Percentiles rank a stretch among this genome's conserved stretches.
Conservation (phyloP, 495 filamentous ascomycete genomes). For the Neurospora africana region DNA sequence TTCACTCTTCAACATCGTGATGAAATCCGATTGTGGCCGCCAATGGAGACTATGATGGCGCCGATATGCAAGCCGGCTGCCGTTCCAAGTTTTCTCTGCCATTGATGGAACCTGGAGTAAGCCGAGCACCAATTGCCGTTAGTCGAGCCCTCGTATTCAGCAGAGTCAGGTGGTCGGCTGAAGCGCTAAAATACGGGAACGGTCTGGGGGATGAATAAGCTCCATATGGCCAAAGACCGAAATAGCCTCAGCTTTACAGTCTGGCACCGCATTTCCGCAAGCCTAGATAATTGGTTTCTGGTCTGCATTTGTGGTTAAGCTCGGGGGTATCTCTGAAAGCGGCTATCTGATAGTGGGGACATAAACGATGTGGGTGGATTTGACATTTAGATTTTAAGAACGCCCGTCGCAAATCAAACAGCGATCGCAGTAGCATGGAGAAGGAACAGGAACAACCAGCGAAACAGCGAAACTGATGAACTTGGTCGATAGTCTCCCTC, state of each 20-base stretch:
- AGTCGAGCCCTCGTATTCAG: constrained; percentile 2
- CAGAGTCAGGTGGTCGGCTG: background rate
- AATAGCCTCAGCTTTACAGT: background rate
- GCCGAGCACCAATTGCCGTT: background rate
- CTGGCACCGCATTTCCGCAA: background rate
- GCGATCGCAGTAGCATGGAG: too few species aligned
- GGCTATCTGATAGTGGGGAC: too few species aligned
- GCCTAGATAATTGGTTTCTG: background rate
- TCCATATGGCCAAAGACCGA: background rate
- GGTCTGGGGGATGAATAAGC: background rate
- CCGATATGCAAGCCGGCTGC: background rate
- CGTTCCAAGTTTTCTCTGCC: background rate
- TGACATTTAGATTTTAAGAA: too few species aligned
- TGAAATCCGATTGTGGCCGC: background rate
- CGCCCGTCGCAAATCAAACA: too few species aligned
- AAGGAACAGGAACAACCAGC: too few species aligned
- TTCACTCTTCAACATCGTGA: too few species aligned
- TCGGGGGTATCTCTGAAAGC: too few species aligned
- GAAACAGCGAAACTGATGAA: too few species aligned
- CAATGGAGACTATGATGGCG: background rate
- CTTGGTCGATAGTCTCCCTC: too few species aligned
- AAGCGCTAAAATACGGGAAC: background rate
- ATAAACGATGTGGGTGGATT: too few species aligned
- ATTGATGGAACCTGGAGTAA: background rate
- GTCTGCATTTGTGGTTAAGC: too few species aligned